Evolutionary conservation across 495 filamentous ascomycete genomes (phyloP).

Genomic region (Talaromyces proteolyticus): DNA sequence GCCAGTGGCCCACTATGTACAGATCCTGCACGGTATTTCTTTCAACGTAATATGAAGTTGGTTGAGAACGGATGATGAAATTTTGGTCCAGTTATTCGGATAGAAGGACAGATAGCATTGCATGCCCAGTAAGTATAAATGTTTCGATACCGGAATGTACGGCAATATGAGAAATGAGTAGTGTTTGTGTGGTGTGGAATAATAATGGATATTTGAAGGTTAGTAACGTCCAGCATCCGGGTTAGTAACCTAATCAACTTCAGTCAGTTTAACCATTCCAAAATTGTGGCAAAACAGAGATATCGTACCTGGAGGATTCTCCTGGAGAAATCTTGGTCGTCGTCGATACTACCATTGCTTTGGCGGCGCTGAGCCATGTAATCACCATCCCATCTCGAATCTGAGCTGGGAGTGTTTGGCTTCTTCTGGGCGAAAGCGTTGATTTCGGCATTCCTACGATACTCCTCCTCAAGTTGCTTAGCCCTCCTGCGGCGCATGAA

Average conservation of each 20-base stretch:
- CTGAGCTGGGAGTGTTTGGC: slow-evolving; percentile 52
- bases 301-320: slow-evolving; percentile 84
- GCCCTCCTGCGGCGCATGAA: slow-evolving; percentile 70
- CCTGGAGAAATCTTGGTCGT: slow-evolving; percentile 95
- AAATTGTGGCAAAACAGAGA: not conserved
- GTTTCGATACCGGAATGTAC: no score
- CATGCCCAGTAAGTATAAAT: no score
- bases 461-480: slow-evolving; percentile 71
- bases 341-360: slow-evolving; percentile 96
- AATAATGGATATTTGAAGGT: not conserved
- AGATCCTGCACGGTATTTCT: not conserved
- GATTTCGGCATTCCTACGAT: slow-evolving; percentile 66
- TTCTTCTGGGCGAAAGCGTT: slow-evolving; percentile 60
- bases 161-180: no score
- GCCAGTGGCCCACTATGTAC: not conserved
- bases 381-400: slow-evolving; percentile 83
- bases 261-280: not conserved
- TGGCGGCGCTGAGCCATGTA: slow-evolving; percentile 78
- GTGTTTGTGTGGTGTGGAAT: not conserved
- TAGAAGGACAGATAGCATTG: not conserved
- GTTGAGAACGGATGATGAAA: not conserved
- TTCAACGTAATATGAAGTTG: not conserved
- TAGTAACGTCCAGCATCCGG: slow-evolving; percentile 24
- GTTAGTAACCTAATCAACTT: slow-evolving; percentile 37
- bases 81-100: not conserved